Percentiles rank a stretch among this genome's conserved stretches.
Evolutionary conservation across 768 basidiomycete species (phyloP).

Genomic region (Boletellus emodensis): DNA sequence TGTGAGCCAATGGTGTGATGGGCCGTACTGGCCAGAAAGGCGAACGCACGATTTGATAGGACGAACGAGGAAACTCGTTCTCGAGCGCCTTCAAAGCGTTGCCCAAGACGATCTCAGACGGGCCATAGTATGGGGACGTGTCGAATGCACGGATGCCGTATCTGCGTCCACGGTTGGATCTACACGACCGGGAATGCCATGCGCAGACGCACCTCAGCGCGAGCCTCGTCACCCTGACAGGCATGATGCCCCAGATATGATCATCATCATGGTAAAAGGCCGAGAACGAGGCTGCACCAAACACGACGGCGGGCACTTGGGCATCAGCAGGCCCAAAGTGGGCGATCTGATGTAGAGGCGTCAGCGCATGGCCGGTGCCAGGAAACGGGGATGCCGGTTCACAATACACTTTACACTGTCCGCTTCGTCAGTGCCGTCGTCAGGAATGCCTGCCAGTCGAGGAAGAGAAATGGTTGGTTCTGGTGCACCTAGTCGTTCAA

Average conservation of each 20-base stretch:
- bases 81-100: slow-evolving; percentile 55
- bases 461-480: slow-evolving; percentile 41
- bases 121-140: slow-evolving; percentile 77
- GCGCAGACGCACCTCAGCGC: slow-evolving; percentile 58
- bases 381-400: slow-evolving; percentile 5
- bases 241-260: slow-evolving; percentile 50
- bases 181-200: background rate
- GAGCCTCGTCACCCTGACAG: slow-evolving; percentile 65
- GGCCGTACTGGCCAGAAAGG: background rate
- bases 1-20: too few species aligned
- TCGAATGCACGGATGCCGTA: slow-evolving; percentile 83
- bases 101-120: slow-evolving; percentile 75
- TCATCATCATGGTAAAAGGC: slow-evolving; percentile 61
- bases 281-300: slow-evolving; percentile 71
- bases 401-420: slow-evolving; percentile 34
- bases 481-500: slow-evolving; percentile 37
- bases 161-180: slow-evolving; percentile 34
- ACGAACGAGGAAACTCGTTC: slow-evolving; percentile 69
- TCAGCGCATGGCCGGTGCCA: slow-evolving; percentile 6
- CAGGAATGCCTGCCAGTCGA: slow-evolving; percentile 38
- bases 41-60: slow-evolving; percentile 62
- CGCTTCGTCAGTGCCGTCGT: slow-evolving; percentile 39
- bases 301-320: slow-evolving; percentile 49
- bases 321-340: slow-evolving; percentile 28
- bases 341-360: slow-evolving; percentile 21